A percentile compares a stretch with the other conserved stretches of the same genome.
These are phyloP conservation scores for Skeletonema menzelii DNA, from an alignment of 108 stramenopile species.

Conservation along the genomic window DNA sequence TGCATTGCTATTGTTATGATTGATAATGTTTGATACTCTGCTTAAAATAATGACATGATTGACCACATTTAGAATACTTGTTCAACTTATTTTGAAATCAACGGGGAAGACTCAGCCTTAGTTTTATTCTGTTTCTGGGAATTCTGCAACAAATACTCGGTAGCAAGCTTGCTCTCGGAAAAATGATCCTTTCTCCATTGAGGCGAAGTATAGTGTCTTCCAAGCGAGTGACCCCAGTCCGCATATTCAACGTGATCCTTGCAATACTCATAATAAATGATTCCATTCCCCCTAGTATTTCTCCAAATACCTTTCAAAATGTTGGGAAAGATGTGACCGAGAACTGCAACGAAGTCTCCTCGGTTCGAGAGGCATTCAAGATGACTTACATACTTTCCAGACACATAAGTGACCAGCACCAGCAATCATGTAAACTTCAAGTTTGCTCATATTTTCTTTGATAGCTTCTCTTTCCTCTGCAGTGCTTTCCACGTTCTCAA, in stretches of 20 bases:
- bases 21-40: too few relatives aligned
- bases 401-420: not conserved
- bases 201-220: too few relatives aligned
- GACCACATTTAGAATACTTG: too few relatives aligned
- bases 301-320: not conserved
- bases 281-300: not conserved
- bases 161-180: not conserved
- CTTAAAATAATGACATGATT: too few relatives aligned
- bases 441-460: not conserved
- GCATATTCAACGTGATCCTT: not conserved
- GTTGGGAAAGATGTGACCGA: not conserved
- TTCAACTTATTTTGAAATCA: too few relatives aligned
- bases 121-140: too few relatives aligned
- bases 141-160: not conserved
- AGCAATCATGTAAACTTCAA: not conserved
- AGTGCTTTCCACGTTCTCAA: not conserved
- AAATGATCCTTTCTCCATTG: not conserved
- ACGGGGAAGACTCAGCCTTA: too few relatives aligned
- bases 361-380: conserved; percentile 6
- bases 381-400: not conserved
- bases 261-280: not conserved
- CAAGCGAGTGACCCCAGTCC: not conserved
- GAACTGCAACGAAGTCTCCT: conserved; percentile 1
- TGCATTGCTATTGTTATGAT: too few relatives aligned
- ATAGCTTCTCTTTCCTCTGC: not conserved